phyloP scores from a whole-genome alignment of 2,329 filamentous ascomycete species.

The Hortaea werneckii region DNA sequence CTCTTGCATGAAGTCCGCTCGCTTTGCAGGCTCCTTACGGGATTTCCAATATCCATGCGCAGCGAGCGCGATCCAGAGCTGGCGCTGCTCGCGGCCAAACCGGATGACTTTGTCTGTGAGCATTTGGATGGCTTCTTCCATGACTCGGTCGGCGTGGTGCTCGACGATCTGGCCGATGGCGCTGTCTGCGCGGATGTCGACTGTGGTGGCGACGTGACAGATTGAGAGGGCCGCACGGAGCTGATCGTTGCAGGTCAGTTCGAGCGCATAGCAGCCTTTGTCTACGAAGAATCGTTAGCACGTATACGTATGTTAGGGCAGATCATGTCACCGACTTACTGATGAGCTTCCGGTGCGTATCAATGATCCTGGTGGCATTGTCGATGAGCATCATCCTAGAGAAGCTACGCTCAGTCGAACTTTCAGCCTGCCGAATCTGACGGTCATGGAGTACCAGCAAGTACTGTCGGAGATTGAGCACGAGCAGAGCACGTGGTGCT shows the following conservation, averaged over 20 bases:
- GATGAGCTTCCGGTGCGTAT: constrained; percentile 15
- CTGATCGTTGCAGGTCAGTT: constrained; percentile 20
- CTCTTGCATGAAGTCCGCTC: constrained; percentile 21
- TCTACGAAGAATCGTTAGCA: neutral
- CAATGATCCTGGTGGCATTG: constrained; percentile 18
- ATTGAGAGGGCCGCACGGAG: constrained; percentile 20
- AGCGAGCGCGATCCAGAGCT: constrained; percentile 22
- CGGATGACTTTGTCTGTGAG: constrained; percentile 20
- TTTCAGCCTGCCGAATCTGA: constrained; percentile 17
- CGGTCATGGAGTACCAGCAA: constrained; percentile 21
- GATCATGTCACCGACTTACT: neutral
- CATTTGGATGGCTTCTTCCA: constrained; percentile 18
- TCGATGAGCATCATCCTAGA: constrained; percentile 21
- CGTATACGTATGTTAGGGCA: neutral
- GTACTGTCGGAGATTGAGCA: constrained; percentile 23
- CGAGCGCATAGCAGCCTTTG: constrained; percentile 16
- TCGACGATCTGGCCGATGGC: constrained; percentile 14
- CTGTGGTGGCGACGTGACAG: constrained; percentile 15
- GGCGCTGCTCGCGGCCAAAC: constrained; percentile 21
- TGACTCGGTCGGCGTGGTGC: constrained; percentile 11
- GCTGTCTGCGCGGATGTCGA: constrained; percentile 14
- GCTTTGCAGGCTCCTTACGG: constrained; percentile 14
- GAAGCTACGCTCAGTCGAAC: constrained; percentile 17
- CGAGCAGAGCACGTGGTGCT: constrained; percentile 13
- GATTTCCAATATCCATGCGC: constrained; percentile 18